Evolutionary conservation across 768 basidiomycete species (phyloP), one percentile per base, ranked within the genome.

Genomic region (Leccinum longicurvipes): DNA sequence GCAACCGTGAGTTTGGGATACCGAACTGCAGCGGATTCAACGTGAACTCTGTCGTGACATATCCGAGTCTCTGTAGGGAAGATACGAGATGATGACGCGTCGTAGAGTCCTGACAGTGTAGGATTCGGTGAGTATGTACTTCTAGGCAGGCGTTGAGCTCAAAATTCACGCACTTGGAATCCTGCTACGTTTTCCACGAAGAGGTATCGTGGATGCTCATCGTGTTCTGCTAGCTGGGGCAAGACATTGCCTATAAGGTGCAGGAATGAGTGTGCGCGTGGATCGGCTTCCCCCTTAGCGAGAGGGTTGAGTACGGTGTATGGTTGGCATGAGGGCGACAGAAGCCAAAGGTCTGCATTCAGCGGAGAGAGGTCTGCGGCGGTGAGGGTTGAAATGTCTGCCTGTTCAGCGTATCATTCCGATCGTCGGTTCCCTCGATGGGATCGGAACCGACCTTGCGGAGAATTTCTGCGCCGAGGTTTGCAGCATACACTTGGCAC

Each of bases 251-350:
- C 76, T 41, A 91, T 74, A 36, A 93, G 78, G 67, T 88, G 83
- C 21, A 91, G 75, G 68, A 92, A 93, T 0, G 87, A 89, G 57
- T 77, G 76, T 8, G 89, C 89, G 14, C 89, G 82, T 11, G 89
- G 86, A 72, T 93, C 91, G 11, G 72, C 72, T 8, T 79, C 81
- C 10, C 87, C 89, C 73, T 85, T 85, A 9, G 87, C 86, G 14
- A 78, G 74, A 4, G 87, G 84, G 63, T 89, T 91, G 50, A 93
- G 73, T 3, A 89, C 81, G 0, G 91, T 91, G 63, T 91, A 92
- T 0, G 91, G 91, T 64, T 92, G 90, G 67, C 90, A 93, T 7
- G 89, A 83, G 6, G 90, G 91, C 0, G 90, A 91, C 45, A 91
- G 69, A 17, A 92, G 78, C 90, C 91, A 92, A 5, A 90, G 67